These are phyloP conservation scores for Talaromyces sp. DNA, from an alignment of 2,329 filamentous ascomycete genomes.

Conservation along the genomic window DNA sequence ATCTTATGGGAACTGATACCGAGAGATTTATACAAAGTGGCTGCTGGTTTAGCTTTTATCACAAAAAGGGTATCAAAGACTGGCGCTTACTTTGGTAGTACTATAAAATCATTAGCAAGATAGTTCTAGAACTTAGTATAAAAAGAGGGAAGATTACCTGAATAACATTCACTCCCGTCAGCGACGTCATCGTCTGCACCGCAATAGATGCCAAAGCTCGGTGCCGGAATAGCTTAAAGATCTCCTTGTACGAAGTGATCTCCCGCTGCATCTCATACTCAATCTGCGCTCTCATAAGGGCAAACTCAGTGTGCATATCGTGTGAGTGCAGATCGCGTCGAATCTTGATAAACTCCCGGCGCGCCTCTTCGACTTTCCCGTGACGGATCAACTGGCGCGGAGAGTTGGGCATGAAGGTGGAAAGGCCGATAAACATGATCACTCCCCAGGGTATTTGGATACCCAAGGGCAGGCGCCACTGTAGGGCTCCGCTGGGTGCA, in stretches of 20 bases:
- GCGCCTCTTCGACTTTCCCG: conserved; percentile 46
- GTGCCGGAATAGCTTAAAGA: conserved; percentile 49
- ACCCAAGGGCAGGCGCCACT: conserved; percentile 53
- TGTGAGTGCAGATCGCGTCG: conserved; percentile 42
- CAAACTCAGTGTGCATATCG: conserved; percentile 48
- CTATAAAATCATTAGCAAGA: conserved; percentile 12
- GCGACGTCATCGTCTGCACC: conserved; percentile 54
- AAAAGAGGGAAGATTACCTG: conserved; percentile 27
- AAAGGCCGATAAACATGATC: conserved; percentile 49
- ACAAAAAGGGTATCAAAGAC: background rate
- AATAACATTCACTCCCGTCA: conserved; percentile 56
- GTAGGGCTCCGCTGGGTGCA: conserved; percentile 47
- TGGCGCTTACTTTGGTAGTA: conserved; percentile 27
- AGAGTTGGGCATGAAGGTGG: conserved; percentile 54
- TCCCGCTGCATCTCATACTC: conserved; percentile 55
- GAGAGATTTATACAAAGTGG: conserved; percentile 51
- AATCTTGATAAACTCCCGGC: conserved; percentile 45
- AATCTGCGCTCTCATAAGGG: conserved; percentile 50
- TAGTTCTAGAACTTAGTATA: background rate
- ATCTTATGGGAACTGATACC: conserved; percentile 48
- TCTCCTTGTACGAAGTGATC: conserved; percentile 48
- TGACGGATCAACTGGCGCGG: conserved; percentile 50
- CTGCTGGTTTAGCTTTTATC: conserved; percentile 23
- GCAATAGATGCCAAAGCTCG: conserved; percentile 51
- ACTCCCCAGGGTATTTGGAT: conserved; percentile 55